A percentile compares a stretch with the other conserved stretches of the same genome.
phyloP scores from a whole-genome alignment of 257 asterid species.

The Penstemon barbatus region DNA sequence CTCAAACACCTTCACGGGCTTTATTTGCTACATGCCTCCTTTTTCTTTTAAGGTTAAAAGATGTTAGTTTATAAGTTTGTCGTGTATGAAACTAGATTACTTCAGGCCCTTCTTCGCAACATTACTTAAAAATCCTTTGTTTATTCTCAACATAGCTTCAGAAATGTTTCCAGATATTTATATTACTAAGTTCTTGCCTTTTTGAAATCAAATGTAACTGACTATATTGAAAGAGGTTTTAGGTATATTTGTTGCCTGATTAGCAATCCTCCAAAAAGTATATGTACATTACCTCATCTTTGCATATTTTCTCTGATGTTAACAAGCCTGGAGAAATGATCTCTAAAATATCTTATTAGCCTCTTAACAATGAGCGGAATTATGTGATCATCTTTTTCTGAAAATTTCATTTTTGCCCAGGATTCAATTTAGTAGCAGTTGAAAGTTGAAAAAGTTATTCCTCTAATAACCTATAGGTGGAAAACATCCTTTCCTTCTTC shows the following conservation, averaged over 20 bases:
- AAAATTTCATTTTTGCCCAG: background rate
- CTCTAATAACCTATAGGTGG: background rate
- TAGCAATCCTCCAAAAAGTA: background rate
- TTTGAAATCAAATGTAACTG: background rate
- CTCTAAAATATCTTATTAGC: background rate
- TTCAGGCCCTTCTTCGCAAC: background rate
- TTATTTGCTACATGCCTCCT: constrained; percentile 8
- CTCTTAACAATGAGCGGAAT: background rate
- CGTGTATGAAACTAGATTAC: background rate
- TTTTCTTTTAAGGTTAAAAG: background rate
- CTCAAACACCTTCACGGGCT: constrained; percentile 3
- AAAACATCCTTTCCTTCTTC: background rate
- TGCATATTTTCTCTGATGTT: background rate
- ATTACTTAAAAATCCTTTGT: too few species aligned
- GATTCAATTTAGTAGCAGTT: background rate
- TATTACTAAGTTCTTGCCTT: too few species aligned
- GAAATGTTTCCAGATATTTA: too few species aligned
- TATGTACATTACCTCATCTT: background rate
- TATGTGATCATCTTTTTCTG: background rate
- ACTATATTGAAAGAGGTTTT: background rate
- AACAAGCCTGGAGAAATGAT: constrained; percentile 14
- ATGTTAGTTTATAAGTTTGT: background rate
- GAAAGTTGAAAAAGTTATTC: constrained; percentile 2
- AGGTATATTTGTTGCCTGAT: background rate
- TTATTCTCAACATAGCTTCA: too few species aligned